A percentile compares a stretch with the other conserved stretches of the same genome.
Evolutionary conservation across 768 basidiomycete genomes (phyloP).

Genomic region (Tricholoma sp.): DNA sequence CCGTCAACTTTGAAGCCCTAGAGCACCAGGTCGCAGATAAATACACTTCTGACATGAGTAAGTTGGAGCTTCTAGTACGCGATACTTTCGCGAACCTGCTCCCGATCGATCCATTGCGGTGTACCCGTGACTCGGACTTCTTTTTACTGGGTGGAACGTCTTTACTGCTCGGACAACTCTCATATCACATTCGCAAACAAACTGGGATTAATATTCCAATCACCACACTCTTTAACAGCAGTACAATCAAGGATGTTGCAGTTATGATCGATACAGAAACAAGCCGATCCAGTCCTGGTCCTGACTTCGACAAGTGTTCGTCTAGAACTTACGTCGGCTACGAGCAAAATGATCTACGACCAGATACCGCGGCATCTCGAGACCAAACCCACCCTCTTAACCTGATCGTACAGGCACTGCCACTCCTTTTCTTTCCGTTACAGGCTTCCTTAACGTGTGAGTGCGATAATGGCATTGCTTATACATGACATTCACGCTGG

Average conservation of each 20-base stretch:
- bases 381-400: conserved; percentile 33
- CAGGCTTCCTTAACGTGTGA: conserved; percentile 38
- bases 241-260: too few relatives aligned
- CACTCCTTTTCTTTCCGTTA: conserved; percentile 37
- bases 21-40: conserved; percentile 18
- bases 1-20: conserved; percentile 27
- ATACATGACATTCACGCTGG: conserved; percentile 24
- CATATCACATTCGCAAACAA: conserved; percentile 35
- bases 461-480: conserved; percentile 1
- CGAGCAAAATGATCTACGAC: too few relatives aligned
- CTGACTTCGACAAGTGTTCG: too few relatives aligned
- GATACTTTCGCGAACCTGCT: conserved; percentile 33
- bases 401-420: conserved; percentile 36
- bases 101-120: conserved; percentile 21
- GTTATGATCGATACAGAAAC: too few relatives aligned
- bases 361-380: conserved; percentile 8
- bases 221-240: conserved; percentile 6
- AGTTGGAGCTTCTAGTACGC: conserved; percentile 27
- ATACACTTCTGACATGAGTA: conserved; percentile 22
- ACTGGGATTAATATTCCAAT: conserved; percentile 32
- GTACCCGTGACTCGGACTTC: conserved; percentile 34
- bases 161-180: conserved; percentile 39
- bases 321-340: too few relatives aligned
- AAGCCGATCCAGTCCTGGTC: too few relatives aligned
- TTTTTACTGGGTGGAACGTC: conserved; percentile 41